These are phyloP conservation scores for Acorus calamus DNA, from an alignment of 106 monocot species.

Conservation along the genomic window DNA sequence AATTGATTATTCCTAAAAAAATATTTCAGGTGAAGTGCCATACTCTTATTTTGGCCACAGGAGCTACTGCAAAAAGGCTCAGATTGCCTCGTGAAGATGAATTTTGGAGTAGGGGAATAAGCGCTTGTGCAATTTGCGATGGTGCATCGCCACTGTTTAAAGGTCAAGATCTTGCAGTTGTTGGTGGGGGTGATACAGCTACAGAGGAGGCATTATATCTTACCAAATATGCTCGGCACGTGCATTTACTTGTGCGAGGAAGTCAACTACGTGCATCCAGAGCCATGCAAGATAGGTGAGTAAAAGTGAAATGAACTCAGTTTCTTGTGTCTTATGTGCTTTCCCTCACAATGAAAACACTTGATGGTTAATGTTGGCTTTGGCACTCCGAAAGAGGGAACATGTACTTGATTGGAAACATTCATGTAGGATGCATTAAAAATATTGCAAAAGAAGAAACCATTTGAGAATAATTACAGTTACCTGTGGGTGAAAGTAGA, in stretches of 20 bases:
- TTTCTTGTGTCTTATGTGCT: no score
- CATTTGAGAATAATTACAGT: no score
- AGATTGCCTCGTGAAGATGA: conserved; percentile 93
- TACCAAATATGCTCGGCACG: conserved; percentile 96
- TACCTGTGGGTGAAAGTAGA: no score
- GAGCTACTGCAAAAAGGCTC: conserved; percentile 88
- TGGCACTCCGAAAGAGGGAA: no score
- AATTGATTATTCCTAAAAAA: not conserved
- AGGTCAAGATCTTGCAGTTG: conserved; percentile 84
- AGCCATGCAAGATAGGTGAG: conserved; percentile 97
- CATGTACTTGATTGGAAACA: no score
- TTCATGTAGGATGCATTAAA: no score
- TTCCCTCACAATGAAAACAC: not conserved
- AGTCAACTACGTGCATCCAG: conserved; percentile 70
- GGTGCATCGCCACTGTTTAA: conserved; percentile 96
- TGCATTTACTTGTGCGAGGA: conserved; percentile 80
- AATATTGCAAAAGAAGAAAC: no score
- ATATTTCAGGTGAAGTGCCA: conserved; percentile 74
- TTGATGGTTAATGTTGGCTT: no score
- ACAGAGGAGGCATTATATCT: conserved; percentile 95
- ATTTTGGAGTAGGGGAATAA: conserved; percentile 99
- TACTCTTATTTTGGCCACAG: conserved; percentile 85
- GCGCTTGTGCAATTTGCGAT: conserved; percentile 99
- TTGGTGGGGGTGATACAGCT: conserved; percentile 95
- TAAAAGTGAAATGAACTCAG: not conserved